These are phyloP conservation scores for Neofusicoccum kwambonambiense DNA, from an alignment of 2,329 filamentous ascomycete genomes.

Conservation along the genomic window DNA sequence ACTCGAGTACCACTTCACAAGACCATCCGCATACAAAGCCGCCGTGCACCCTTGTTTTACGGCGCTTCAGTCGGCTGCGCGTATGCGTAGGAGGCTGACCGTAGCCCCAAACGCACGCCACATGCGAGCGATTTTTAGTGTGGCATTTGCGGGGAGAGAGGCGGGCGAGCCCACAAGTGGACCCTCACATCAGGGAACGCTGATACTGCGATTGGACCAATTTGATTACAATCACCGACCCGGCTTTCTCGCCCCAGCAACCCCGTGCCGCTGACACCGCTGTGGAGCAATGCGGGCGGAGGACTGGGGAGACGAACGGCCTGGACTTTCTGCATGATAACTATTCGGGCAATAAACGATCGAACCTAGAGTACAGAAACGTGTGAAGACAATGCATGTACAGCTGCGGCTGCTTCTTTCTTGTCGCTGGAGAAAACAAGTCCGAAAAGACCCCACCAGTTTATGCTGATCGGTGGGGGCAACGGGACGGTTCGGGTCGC, in stretches of 20 bases:
- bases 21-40: not conserved
- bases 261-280: not conserved
- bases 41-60: not conserved
- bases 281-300: not conserved
- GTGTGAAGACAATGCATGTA: conserved; percentile 13
- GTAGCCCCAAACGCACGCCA: not conserved
- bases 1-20: not conserved
- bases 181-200: not conserved
- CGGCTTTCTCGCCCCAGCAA: not conserved
- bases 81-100: not conserved
- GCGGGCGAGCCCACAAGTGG: not conserved
- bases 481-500: conserved; percentile 3
- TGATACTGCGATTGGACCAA: not conserved
- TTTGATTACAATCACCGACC: conserved; percentile 4
- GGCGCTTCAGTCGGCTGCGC: conserved; percentile 1
- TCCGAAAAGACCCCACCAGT: conserved; percentile 7
- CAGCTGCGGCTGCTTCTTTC: conserved; percentile 3
- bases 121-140: not conserved
- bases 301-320: not conserved
- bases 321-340: conserved; percentile 7
- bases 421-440: conserved; percentile 1
- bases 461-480: not conserved
- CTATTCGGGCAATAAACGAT: conserved; percentile 13
- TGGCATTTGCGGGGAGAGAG: not conserved
- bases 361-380: conserved; percentile 17